phyloP scores from a whole-genome alignment of 192 early-diverging fungal species.

The Umbelopsis ramanniana region DNA sequence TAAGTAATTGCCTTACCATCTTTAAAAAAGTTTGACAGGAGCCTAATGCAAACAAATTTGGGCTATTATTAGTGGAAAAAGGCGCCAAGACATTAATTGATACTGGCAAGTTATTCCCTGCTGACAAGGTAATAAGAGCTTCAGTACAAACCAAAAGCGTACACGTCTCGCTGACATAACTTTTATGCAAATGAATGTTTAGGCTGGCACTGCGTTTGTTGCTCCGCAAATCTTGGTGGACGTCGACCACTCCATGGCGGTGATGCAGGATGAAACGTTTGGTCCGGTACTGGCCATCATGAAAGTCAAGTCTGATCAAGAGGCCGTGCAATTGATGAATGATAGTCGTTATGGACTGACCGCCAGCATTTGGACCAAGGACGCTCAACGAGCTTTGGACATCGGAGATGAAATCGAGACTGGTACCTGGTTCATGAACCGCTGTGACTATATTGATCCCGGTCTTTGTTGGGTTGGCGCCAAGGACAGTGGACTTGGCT shows the following conservation, averaged over 20 bases:
- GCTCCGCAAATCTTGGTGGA: constrained; percentile 78
- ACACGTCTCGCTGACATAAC: not conserved
- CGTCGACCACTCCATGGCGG: constrained; percentile 72
- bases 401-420: constrained; percentile 72
- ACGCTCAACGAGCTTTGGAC: constrained; percentile 57
- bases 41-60: not conserved
- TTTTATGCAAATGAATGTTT: not conserved
- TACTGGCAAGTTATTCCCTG: constrained; percentile 49
- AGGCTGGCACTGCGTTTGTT: constrained; percentile 65
- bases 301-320: constrained; percentile 70
- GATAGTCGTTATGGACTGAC: constrained; percentile 81
- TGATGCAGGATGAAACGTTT: constrained; percentile 87
- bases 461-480: constrained; percentile 79
- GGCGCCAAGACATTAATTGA: constrained; percentile 74
- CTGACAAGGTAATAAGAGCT: constrained; percentile 47
- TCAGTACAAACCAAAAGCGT: not conserved
- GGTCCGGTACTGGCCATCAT: constrained; percentile 82
- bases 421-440: constrained; percentile 85
- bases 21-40: no score
- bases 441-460: constrained; percentile 85
- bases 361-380: constrained; percentile 78
- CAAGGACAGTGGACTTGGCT: constrained; percentile 76
- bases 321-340: constrained; percentile 81
- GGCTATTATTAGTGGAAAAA: constrained; percentile 47
- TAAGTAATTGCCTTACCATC: no score